phyloP scores from a whole-genome alignment of 495 filamentous ascomycete genomes.

The Peziza echinospora region DNA sequence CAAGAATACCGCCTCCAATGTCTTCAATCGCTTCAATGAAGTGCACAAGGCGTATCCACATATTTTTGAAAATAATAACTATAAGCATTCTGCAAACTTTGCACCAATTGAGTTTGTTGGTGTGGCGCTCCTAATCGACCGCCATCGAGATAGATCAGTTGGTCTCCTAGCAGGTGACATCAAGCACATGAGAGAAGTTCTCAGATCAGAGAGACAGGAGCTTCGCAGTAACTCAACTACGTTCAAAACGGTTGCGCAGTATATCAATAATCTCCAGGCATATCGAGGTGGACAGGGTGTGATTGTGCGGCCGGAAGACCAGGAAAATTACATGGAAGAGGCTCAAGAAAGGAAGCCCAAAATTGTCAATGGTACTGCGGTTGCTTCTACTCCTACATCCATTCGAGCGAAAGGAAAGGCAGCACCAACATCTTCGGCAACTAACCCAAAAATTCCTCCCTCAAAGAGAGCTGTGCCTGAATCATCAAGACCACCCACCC shows the following conservation, averaged over 20 bases:
- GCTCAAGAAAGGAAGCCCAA: not conserved
- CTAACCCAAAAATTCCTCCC: not conserved
- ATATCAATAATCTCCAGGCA: constrained; percentile 19
- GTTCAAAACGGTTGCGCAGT: constrained; percentile 24
- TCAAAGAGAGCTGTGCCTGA: constrained; percentile 3
- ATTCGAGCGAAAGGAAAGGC: too few species aligned
- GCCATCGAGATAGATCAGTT: constrained; percentile 21
- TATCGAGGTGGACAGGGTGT: constrained; percentile 5
- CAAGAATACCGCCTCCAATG: constrained; percentile 5
- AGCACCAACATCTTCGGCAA: not conserved
- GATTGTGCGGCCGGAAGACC: not conserved
- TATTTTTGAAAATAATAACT: constrained; percentile 15
- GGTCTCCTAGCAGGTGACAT: constrained; percentile 25
- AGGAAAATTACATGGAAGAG: not conserved
- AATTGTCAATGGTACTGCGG: not conserved
- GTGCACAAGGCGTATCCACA: constrained; percentile 11
- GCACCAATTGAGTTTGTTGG: constrained; percentile 28
- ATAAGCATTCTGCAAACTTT: constrained; percentile 21
- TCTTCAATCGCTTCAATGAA: constrained; percentile 14
- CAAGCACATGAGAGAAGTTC: constrained; percentile 18
- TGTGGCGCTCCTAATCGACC: constrained; percentile 23
- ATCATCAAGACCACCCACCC: too few species aligned
- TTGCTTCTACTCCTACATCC: not conserved
- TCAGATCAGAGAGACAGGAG: constrained; percentile 23
- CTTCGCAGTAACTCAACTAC: constrained; percentile 22